Conservation (phyloP, 345 rosid species). For the Euphorbia peplus region DNA sequence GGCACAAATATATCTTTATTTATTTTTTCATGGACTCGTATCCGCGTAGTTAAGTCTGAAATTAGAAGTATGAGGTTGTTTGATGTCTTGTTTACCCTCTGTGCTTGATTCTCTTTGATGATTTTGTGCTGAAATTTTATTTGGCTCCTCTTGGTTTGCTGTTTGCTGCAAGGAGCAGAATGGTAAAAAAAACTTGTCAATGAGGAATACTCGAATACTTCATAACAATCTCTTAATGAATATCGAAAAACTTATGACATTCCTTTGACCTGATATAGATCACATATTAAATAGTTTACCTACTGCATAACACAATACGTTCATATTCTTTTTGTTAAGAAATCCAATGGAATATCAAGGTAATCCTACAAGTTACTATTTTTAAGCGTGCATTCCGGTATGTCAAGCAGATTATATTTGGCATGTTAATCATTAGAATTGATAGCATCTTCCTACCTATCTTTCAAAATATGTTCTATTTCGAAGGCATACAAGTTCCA, state of each 20-base stretch:
- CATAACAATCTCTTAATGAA: background rate
- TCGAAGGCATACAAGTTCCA: too few relatives aligned
- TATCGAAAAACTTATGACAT: background rate
- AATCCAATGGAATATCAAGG: background rate
- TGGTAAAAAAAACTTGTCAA: background rate
- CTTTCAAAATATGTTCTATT: background rate
- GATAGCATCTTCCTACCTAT: background rate
- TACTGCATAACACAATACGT: background rate
- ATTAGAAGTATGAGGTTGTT: background rate
- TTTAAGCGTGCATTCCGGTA: background rate
- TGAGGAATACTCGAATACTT: background rate
- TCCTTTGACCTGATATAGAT: background rate
- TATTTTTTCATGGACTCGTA: background rate
- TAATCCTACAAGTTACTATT: background rate
- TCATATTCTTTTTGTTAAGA: background rate
- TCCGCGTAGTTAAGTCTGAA: background rate
- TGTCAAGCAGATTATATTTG: background rate
- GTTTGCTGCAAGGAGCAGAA: conserved; percentile 40
- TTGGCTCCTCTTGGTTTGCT: conserved; percentile 38
- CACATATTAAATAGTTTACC: background rate
- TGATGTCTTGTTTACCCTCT: conserved; percentile 42
- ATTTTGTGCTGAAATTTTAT: conserved; percentile 31
- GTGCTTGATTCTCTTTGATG: conserved; percentile 29
- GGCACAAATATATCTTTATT: background rate
- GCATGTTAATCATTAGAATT: background rate